phyloP scores from a whole-genome alignment of 1,284 basidiomycete genomes.

The Pascua guehoae region DNA sequence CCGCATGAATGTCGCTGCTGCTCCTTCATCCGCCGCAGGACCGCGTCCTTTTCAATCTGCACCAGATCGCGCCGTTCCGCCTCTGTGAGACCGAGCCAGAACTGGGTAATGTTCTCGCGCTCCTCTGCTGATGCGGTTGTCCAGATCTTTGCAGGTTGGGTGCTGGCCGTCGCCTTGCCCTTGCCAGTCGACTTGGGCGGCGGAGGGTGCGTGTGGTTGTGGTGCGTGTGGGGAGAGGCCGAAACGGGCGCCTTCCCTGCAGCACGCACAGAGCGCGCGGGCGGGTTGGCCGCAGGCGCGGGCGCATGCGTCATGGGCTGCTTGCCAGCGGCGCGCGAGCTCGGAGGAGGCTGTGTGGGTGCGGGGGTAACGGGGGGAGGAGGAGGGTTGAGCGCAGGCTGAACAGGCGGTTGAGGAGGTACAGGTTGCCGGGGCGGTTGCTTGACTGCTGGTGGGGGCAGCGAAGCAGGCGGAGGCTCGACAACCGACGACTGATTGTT shows the following conservation, averaged over 20 bases:
- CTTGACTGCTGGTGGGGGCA: slow-evolving; percentile 36
- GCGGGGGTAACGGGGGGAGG: slow-evolving; percentile 41
- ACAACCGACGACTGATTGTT: slow-evolving; percentile 28
- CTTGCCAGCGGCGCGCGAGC: slow-evolving; percentile 69
- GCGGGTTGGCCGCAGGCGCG: slow-evolving; percentile 41
- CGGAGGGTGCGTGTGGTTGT: slow-evolving; percentile 53
- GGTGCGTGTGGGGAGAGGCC: slow-evolving; percentile 57
- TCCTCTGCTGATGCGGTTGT: slow-evolving; percentile 85
- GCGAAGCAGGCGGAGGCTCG: slow-evolving; percentile 43
- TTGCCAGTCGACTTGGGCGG: slow-evolving; percentile 43
- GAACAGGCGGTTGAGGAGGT: slow-evolving; percentile 32
- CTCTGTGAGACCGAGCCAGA: slow-evolving; percentile 88
- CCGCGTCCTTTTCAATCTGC: slow-evolving; percentile 95
- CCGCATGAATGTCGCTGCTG: slow-evolving; percentile 94
- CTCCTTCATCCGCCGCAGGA: slow-evolving; percentile 97
- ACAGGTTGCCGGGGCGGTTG: slow-evolving; percentile 37
- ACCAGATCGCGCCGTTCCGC: slow-evolving; percentile 85
- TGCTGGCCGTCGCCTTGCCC: slow-evolving; percentile 36
- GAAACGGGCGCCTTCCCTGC: slow-evolving; percentile 55
- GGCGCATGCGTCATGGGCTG: slow-evolving; percentile 63
- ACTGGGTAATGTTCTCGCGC: slow-evolving; percentile 92
- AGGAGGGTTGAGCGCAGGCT: slow-evolving; percentile 35
- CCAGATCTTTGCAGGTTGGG: slow-evolving; percentile 61
- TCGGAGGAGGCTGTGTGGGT: slow-evolving; percentile 54
- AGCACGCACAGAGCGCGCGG: slow-evolving; percentile 50